Evolutionary conservation across 2,329 filamentous ascomycete species (phyloP), one percentile per base, ranked within the genome.

Genomic region (Fusarium coicis): DNA sequence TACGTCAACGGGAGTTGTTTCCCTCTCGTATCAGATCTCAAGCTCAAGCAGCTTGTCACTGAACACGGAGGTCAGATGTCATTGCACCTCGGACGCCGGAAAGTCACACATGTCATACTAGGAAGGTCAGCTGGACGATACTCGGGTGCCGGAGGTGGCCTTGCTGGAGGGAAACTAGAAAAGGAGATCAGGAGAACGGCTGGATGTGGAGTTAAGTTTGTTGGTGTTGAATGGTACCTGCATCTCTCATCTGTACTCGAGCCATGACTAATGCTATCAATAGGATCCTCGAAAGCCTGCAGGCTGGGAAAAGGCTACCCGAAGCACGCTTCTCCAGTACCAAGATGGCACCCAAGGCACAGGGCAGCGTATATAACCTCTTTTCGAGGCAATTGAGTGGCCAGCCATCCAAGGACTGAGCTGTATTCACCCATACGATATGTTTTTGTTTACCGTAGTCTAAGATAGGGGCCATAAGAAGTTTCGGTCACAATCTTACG

Each of bases 1-100:
- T 96, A 96, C 83, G 88, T 98, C 81, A 97, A 97, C 81, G 95
- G 95, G 68, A 95, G 93, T 74, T 97, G 94, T 5, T 88, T 91
- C 67, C 95, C 95, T 3, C 82, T 90, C 30, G 88, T 97, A 70
- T 97, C 93, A 19, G 95, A 98, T 81, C 93, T 97, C 84, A 93
- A 90, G 79, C 88, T 98, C 64, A 97, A 96, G 85, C 91, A 91
- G 62, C 81, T 97, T 21, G 87, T 98, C 42, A 89, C 88, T 10
- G 86, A 90, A 63, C 90, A 97, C 78, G 96, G 95, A 26, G 96
- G 90, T 2, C 85, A 83, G 46, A 86, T 94, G 74, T 92, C 93
- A 7, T 87, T 94, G 40, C 87, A 90, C 66, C 88, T 97, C 15
- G 92, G 90, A 15, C 89, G 94, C 49, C 88, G 90, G 42, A 88